phyloP scores from a whole-genome alignment of 208 protist genomes.

The Wallacemonas rigidus region DNA sequence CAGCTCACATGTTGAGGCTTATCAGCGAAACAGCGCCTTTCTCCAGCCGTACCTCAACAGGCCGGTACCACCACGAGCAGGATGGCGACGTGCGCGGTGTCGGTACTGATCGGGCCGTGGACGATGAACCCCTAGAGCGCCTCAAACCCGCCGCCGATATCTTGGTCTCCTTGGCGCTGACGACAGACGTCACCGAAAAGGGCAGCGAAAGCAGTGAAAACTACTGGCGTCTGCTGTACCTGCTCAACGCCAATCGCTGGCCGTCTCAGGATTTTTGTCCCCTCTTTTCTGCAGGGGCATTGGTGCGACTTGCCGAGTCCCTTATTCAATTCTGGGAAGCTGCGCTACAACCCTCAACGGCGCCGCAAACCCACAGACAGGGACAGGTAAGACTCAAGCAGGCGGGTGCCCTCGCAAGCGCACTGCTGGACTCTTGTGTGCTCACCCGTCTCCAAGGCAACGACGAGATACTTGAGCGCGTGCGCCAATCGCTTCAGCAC shows the following conservation, averaged over 20 bases:
- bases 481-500: not conserved
- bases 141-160: not conserved
- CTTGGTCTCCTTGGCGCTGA: not conserved
- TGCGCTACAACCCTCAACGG: not conserved
- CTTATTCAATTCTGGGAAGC: not conserved
- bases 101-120: too few relatives aligned
- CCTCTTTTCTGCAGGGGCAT: not conserved
- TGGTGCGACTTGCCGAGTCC: not conserved
- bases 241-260: constrained; percentile 29
- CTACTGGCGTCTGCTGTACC: constrained; percentile 27
- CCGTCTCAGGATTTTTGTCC: constrained; percentile 26
- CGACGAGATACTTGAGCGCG: not conserved
- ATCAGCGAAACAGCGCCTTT: constrained; percentile 19
- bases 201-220: not conserved
- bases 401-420: not conserved
- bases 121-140: not conserved
- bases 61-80: too few relatives aligned
- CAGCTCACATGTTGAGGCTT: constrained; percentile 31
- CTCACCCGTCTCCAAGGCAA: not conserved
- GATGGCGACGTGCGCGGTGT: too few relatives aligned
- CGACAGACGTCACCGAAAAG: too few relatives aligned
- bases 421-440: not conserved
- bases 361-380: not conserved
- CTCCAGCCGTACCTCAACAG: not conserved
- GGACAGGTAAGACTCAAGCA: constrained; percentile 2